phyloP scores from a whole-genome alignment of 225 moss, liverwort and hornwort genomes.

The Bryum argenteum region DNA sequence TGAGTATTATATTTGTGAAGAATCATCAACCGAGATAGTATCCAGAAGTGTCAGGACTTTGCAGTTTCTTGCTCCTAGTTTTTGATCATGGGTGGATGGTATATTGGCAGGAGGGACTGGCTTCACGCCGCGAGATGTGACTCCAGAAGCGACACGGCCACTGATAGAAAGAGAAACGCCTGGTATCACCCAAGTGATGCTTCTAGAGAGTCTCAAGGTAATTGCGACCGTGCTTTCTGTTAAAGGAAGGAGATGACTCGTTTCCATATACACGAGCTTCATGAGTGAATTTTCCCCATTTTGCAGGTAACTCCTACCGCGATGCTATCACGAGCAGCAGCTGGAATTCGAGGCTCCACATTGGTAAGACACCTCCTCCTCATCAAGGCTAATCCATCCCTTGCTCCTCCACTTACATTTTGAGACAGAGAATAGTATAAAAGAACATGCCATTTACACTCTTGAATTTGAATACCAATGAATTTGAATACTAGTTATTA shows the following conservation, averaged over 20 bases:
- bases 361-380: slow-evolving; percentile 57
- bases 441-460: not conserved
- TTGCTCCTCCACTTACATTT: not conserved
- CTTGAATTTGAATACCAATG: not conserved
- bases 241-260: too few relatives aligned
- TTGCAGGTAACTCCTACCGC: slow-evolving; percentile 90
- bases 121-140: slow-evolving; percentile 88
- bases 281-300: not conserved
- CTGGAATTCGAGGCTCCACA: slow-evolving; percentile 94
- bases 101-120: slow-evolving; percentile 81
- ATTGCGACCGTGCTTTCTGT: too few relatives aligned
- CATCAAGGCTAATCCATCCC: not conserved
- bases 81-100: too few relatives aligned
- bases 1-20: too few relatives aligned
- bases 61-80: not conserved
- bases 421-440: not conserved
- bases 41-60: too few relatives aligned
- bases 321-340: slow-evolving; percentile 89
- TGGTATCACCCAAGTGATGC: slow-evolving; percentile 91
- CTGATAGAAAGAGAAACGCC: slow-evolving; percentile 79
- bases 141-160: slow-evolving; percentile 91
- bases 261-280: not conserved
- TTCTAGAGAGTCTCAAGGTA: slow-evolving; percentile 93
- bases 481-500: too few relatives aligned
- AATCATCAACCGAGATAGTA: too few relatives aligned